phyloP scores from a whole-genome alignment of 2,329 filamentous ascomycete genomes.

The Trematosphaeria pertusa region DNA sequence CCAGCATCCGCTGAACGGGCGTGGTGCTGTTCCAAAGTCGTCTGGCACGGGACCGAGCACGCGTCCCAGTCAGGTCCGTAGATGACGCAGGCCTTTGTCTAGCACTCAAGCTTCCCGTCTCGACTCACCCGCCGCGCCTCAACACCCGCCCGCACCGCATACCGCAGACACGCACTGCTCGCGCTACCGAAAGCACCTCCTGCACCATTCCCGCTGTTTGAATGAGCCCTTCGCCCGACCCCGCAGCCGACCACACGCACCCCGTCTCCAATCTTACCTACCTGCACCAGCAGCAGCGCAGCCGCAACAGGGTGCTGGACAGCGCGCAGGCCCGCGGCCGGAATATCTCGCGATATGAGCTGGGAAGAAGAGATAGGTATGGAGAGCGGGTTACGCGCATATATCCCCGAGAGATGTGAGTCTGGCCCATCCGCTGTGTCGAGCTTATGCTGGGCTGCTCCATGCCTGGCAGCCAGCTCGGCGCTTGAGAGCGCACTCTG shows the following conservation, averaged over 20 bases:
- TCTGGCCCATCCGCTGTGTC: slow-evolving; percentile 8
- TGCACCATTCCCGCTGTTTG: slow-evolving; percentile 33
- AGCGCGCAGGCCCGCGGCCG: slow-evolving; percentile 43
- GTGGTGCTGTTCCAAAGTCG: neutral
- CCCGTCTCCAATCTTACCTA: slow-evolving; percentile 43
- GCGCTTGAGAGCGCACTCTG: neutral
- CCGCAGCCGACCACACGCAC: slow-evolving; percentile 36
- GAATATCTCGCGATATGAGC: slow-evolving; percentile 49
- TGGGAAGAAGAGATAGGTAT: slow-evolving; percentile 50
- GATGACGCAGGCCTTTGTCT: slow-evolving; percentile 13
- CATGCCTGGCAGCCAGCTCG: slow-evolving; percentile 4
- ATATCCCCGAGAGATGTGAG: slow-evolving; percentile 50
- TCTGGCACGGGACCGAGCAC: slow-evolving; percentile 24
- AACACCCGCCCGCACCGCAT: neutral
- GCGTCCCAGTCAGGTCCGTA: neutral
- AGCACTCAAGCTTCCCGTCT: slow-evolving; percentile 1
- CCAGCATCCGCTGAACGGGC: slow-evolving; percentile 11
- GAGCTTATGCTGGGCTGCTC: neutral
- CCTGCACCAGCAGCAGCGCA: slow-evolving; percentile 46
- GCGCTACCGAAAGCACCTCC: slow-evolving; percentile 15
- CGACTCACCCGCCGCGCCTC: slow-evolving; percentile 11
- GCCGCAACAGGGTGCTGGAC: slow-evolving; percentile 43
- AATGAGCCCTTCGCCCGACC: slow-evolving; percentile 49
- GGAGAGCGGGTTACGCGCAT: slow-evolving; percentile 48
- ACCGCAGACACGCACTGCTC: slow-evolving; percentile 1